A percentile compares a stretch with the other conserved stretches of the same genome.
These are phyloP conservation scores for Fusarium dimerum DNA, from an alignment of 2,329 filamentous ascomycete species.

Conservation along the genomic window DNA sequence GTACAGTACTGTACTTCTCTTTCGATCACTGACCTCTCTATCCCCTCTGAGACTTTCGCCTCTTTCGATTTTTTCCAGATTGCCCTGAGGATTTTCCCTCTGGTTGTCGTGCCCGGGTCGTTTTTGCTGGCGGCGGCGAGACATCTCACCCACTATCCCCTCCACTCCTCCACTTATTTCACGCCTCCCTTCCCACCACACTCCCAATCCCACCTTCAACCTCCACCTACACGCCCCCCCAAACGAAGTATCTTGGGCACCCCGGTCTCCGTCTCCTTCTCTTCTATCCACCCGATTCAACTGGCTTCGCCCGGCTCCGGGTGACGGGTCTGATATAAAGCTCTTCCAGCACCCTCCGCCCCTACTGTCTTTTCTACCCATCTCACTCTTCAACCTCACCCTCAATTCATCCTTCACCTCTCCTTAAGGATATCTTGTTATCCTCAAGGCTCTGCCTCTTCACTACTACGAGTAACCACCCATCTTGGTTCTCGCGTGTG, in stretches of 20 bases:
- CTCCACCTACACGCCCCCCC: background rate
- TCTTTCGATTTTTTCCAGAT: background rate
- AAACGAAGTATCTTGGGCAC: background rate
- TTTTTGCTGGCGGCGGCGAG: conserved; percentile 8
- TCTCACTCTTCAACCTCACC: conserved; percentile 12
- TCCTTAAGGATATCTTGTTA: conserved; percentile 18
- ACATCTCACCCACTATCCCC: conserved; percentile 14
- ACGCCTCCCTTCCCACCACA: conserved; percentile 18
- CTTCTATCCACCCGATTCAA: conserved; percentile 13
- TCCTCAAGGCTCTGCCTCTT: conserved; percentile 15
- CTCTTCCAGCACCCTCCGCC: conserved; percentile 28
- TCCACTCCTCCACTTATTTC: conserved; percentile 24
- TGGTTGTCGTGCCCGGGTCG: conserved; percentile 5
- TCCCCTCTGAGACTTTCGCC: background rate
- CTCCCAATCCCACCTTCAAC: conserved; percentile 8
- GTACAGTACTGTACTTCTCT: background rate
- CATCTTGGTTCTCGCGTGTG: conserved; percentile 22
- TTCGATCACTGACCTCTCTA: background rate
- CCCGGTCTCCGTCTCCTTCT: conserved; percentile 10
- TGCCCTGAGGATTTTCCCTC: conserved; percentile 1
- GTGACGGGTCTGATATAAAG: conserved; percentile 30
- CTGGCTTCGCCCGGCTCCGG: conserved; percentile 22
- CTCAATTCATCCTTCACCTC: conserved; percentile 5
- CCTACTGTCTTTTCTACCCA: conserved; percentile 21
- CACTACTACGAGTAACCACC: conserved; percentile 18